A percentile compares a stretch with the other conserved stretches of the same genome.
Conservation (phyloP, 176 grass and related monocot species). For the Avena eriantha region DNA sequence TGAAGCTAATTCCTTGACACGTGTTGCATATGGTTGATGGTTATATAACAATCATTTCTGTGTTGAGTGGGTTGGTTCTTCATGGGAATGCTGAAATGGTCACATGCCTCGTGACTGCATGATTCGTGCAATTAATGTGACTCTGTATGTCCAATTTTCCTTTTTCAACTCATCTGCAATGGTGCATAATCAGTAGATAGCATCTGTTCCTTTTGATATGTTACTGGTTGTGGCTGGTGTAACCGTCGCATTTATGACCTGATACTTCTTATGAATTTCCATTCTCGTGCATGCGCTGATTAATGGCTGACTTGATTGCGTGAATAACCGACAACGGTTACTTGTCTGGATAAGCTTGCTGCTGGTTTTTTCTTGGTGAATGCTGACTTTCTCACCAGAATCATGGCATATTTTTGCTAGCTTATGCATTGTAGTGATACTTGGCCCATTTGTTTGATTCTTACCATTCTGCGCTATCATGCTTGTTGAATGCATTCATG, state of each 20-base stretch:
- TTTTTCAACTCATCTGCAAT: not conserved
- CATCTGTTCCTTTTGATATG: not conserved
- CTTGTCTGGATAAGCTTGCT: not conserved
- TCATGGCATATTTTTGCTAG: slow-evolving; percentile 8
- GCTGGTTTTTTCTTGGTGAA: not conserved
- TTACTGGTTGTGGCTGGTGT: slow-evolving; percentile 9
- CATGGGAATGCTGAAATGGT: not conserved
- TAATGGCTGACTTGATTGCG: not conserved
- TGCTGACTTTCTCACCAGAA: not conserved
- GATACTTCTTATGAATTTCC: not conserved
- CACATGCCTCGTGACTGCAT: not conserved
- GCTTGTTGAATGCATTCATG: not conserved
- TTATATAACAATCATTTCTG: not conserved
- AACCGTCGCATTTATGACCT: not conserved
- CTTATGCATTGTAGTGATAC: not conserved
- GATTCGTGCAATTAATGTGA: not conserved
- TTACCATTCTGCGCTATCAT: not conserved
- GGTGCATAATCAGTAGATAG: not conserved
- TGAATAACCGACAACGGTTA: not conserved
- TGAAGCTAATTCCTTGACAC: not conserved
- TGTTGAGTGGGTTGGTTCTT: not conserved
- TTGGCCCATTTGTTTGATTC: slow-evolving; percentile 6
- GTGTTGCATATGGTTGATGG: not conserved
- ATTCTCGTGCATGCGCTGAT: not conserved
- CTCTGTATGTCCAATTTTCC: not conserved